Evolutionary conservation across 2,329 filamentous ascomycete species (phyloP).

Genomic region (Myotisia sp.): DNA sequence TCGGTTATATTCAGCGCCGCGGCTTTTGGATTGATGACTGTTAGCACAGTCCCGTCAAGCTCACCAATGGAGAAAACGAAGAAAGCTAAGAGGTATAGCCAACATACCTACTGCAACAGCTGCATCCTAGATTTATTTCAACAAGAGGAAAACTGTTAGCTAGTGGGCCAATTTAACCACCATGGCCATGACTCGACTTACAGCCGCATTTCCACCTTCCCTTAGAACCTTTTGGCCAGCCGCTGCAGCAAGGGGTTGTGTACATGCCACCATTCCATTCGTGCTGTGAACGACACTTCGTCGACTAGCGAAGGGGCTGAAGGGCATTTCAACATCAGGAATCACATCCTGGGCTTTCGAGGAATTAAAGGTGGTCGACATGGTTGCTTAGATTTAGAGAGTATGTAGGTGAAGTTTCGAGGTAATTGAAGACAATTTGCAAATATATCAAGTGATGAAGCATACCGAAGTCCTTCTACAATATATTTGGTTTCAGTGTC

Average conservation of each 20-base stretch:
- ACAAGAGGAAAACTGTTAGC: constrained; percentile 2
- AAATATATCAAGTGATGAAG: too few species aligned
- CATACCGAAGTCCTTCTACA: too few species aligned
- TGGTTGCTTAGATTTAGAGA: too few species aligned
- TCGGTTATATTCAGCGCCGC: constrained; percentile 89
- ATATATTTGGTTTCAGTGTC: too few species aligned
- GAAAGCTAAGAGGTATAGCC: neutral
- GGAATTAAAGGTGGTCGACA: too few species aligned
- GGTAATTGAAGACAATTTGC: too few species aligned
- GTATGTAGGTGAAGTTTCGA: too few species aligned
- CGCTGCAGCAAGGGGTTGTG: constrained; percentile 76
- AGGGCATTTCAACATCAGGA: too few species aligned
- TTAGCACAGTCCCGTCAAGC: too few species aligned
- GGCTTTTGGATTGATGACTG: too few species aligned
- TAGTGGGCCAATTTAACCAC: neutral
- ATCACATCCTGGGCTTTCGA: too few species aligned
- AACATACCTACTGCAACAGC: constrained; percentile 71
- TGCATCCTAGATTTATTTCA: constrained; percentile 52
- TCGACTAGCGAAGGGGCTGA: constrained; percentile 59
- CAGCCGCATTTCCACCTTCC: constrained; percentile 82
- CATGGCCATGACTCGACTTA: constrained; percentile 34
- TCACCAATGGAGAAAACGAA: too few species aligned
- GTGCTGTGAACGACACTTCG: constrained; percentile 88
- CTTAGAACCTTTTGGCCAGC: constrained; percentile 75
- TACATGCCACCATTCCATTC: constrained; percentile 77